Base-by-base conservation (phyloP, 352 stramenopile genomes). In the Aphanomyces cochlioides region DNA sequence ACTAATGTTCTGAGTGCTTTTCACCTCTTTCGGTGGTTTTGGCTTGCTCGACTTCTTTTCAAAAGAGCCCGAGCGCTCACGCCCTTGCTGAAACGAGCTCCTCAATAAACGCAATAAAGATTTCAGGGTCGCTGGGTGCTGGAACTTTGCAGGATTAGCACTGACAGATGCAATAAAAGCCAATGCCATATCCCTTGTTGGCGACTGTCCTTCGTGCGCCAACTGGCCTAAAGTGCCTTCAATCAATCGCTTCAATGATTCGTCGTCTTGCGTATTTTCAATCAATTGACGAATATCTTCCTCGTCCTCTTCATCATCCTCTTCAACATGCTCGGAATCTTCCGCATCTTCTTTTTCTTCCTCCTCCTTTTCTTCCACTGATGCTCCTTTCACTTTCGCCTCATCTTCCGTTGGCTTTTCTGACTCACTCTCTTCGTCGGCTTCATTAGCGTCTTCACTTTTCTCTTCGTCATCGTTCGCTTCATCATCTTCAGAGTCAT, bases 71-170 rank as follows among this genome's bases (percentile, higher is more conserved):
- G 67, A 57, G 3, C 53, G 50, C n/a, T 67, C 53, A 6, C 66
- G 53, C 36, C 54, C 47, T 67, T 95, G 43, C 43, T 50, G 92
- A 73, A 93, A 79, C 74, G 93, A 93, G 4, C 85, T 92, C n/a
- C 87, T 82, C 38, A 95, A 67, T 34, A 95, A 53, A 2, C 84
- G 84, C 36, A 93, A 47, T 17, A 95, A 56, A 70, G 90, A 92
- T 69, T 95, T 95, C 12, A 92, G 73, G 38, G 92, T 75, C 0
- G 73, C 66, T 34, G 85, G 80, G 8, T 83, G 74, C 1, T 73
- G 28, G 57, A 93, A 95, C 47, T 63, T 63, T 10, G 43, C 8
- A 17, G 64, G 47, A 41, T 63, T 28, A 8, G 47, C 4, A 53
- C 50, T 40, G n/a, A 70, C 64, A n/a, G 43, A 15, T 12, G 64